Conservation (phyloP, 2,329 filamentous ascomycete species). For the Monilinia vaccinii-corymbosi region DNA sequence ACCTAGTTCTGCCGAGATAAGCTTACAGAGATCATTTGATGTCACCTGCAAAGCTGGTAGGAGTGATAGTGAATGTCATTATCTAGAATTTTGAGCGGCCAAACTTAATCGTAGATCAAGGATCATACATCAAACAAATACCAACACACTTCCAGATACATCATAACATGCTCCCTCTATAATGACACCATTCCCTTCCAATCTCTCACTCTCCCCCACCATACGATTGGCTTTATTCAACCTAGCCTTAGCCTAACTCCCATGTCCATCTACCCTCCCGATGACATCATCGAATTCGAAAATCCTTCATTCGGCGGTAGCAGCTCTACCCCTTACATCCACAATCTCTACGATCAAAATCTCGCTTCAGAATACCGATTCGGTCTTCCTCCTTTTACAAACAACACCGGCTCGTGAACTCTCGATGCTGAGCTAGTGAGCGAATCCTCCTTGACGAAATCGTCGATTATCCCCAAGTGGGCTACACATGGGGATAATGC, state of each 20-base stretch:
- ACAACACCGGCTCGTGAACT: background rate
- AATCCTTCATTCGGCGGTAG: background rate
- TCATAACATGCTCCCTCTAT: slow-evolving; percentile 4
- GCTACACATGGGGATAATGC: slow-evolving; percentile 8
- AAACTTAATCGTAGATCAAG: background rate
- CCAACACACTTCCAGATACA: background rate
- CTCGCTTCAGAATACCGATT: slow-evolving; percentile 6
- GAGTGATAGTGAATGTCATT: background rate
- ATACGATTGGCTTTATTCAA: background rate
- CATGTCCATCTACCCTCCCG: background rate
- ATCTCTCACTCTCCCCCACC: background rate
- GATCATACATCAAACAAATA: background rate
- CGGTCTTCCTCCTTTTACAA: background rate
- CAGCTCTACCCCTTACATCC: slow-evolving; percentile 8
- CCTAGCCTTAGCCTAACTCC: background rate
- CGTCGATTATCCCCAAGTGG: background rate
- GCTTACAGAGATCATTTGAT: background rate
- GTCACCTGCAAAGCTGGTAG: slow-evolving; percentile 6
- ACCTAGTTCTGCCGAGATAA: background rate
- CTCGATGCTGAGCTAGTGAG: background rate
- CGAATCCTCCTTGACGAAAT: background rate
- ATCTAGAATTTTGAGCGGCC: slow-evolving; percentile 1
- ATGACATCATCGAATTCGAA: slow-evolving; percentile 7
- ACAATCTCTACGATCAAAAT: slow-evolving; percentile 1
- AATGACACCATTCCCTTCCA: background rate